Conservation (phyloP, 371 early-diverging fungal species). For the Haplosporangium sp. region DNA sequence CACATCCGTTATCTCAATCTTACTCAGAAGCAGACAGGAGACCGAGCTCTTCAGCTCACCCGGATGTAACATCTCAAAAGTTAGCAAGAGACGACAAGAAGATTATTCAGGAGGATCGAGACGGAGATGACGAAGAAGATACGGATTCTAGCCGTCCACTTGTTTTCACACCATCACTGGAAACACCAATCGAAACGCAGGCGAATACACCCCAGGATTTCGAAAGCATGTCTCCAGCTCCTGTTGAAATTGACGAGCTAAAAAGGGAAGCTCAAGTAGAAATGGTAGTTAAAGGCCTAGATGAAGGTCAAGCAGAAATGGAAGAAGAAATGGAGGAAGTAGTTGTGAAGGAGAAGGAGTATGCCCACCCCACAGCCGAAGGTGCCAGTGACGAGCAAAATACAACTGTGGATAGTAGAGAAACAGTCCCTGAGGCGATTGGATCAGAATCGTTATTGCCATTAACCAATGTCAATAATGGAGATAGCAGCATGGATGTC, state of each 20-base stretch:
- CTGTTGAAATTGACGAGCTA: conserved; percentile 33
- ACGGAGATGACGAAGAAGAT: conserved; percentile 47
- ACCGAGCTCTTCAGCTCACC: conserved; percentile 3
- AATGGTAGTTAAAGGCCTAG: conserved; percentile 49
- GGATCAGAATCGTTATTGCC: not conserved
- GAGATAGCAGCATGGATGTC: conserved; percentile 27
- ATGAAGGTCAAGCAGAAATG: conserved; percentile 55
- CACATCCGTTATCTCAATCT: conserved; percentile 17
- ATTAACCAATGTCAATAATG: not conserved
- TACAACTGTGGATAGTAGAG: conserved; percentile 12
- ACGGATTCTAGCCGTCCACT: conserved; percentile 51
- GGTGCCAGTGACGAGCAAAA: not conserved
- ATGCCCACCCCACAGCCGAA: conserved; percentile 8
- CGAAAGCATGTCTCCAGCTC: conserved; percentile 55
- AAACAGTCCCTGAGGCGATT: not conserved
- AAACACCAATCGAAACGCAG: conserved; percentile 54
- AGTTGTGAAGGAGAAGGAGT: conserved; percentile 45
- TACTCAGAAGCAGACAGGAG: conserved; percentile 16
- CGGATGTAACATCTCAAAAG: conserved; percentile 8
- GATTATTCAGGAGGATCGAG: conserved; percentile 7
- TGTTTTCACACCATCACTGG: conserved; percentile 53
- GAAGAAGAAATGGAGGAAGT: conserved; percentile 55
- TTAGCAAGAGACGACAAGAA: conserved; percentile 8
- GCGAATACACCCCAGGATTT: conserved; percentile 56
- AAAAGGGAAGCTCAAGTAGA: conserved; percentile 48